These are phyloP conservation scores for Dichomitus squalens DNA, from an alignment of 1,284 basidiomycete species.

Conservation along the genomic window DNA sequence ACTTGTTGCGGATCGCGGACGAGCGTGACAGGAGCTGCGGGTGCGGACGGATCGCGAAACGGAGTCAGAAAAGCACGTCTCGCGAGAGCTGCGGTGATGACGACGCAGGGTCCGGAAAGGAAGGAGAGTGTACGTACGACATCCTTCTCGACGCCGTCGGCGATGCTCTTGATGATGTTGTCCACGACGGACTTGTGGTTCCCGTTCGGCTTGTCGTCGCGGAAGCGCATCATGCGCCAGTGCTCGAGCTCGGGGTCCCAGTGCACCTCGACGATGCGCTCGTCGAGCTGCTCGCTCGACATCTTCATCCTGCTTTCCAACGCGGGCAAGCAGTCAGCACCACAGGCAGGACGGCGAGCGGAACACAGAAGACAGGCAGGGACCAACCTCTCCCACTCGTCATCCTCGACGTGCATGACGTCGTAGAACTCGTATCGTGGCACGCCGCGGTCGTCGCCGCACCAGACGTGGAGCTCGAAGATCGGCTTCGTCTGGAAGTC, in stretches of 20 bases:
- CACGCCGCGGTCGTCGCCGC: constrained; percentile 62
- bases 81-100: neutral
- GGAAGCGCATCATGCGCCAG: constrained; percentile 91
- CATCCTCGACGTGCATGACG: constrained; percentile 82
- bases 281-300: constrained; percentile 87
- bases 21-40: constrained; percentile 64
- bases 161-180: constrained; percentile 85
- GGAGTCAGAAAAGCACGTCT: constrained; percentile 3
- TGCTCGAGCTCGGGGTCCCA: constrained; percentile 74
- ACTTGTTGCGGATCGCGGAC: constrained; percentile 61
- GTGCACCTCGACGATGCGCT: constrained; percentile 91
- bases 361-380: neutral
- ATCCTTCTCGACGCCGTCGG: constrained; percentile 89
- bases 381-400: constrained; percentile 90
- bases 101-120: neutral
- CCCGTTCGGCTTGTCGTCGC: constrained; percentile 89
- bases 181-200: constrained; percentile 85
- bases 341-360: neutral
- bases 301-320: constrained; percentile 71
- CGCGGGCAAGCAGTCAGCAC: neutral
- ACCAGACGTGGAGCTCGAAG: constrained; percentile 83
- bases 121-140: constrained; percentile 54
- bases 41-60: neutral
- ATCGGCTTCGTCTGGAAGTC: constrained; percentile 87
- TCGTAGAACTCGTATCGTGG: constrained; percentile 85